These are phyloP conservation scores for Leccinum solheimii DNA, from an alignment of 1,284 basidiomycete species.

Conservation along the genomic window DNA sequence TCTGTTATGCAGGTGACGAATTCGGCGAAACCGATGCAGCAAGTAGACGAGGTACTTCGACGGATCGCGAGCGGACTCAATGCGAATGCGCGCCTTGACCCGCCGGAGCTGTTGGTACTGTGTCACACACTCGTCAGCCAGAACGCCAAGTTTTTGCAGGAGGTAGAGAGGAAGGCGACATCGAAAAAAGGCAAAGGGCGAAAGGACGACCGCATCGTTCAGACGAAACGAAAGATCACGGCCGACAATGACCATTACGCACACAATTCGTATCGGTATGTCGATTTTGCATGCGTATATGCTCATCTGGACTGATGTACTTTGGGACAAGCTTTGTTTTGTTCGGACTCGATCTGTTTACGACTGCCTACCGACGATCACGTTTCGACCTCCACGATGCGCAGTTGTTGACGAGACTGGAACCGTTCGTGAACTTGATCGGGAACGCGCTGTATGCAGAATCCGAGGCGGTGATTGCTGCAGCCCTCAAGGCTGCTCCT, in stretches of 20 bases:
- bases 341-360: constrained; percentile 92
- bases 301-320: constrained; percentile 14
- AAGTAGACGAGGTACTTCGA: constrained; percentile 87
- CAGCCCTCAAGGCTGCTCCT: constrained; percentile 81
- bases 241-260: constrained; percentile 70
- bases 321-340: constrained; percentile 72
- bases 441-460: constrained; percentile 93
- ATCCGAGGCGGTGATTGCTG: constrained; percentile 75
- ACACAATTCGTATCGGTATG: constrained; percentile 81
- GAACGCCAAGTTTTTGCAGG: constrained; percentile 81
- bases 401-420: constrained; percentile 74
- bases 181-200: constrained; percentile 35
- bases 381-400: constrained; percentile 84
- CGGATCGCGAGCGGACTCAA: constrained; percentile 86
- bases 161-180: constrained; percentile 42
- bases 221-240: constrained; percentile 68
- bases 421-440: constrained; percentile 84
- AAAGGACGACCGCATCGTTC: constrained; percentile 71
- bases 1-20: constrained; percentile 88
- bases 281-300: constrained; percentile 3
- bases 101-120: constrained; percentile 75
- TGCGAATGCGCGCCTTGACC: constrained; percentile 72
- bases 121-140: constrained; percentile 91
- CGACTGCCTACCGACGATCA: constrained; percentile 83
- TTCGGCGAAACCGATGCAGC: constrained; percentile 78